phyloP scores from a whole-genome alignment of 768 basidiomycete species.

The Hypholoma sublateritium region DNA sequence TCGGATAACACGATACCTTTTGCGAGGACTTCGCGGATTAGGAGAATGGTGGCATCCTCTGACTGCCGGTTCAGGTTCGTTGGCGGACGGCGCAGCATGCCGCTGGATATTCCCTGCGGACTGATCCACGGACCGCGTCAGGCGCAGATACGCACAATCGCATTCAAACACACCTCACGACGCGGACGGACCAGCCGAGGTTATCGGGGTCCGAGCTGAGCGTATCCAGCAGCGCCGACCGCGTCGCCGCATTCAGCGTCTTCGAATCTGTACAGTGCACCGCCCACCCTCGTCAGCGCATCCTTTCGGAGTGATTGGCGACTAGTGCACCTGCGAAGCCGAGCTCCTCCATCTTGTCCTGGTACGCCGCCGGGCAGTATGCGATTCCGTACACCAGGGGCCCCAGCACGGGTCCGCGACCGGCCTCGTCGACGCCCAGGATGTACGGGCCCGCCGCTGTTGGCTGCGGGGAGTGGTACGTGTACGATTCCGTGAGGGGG shows the following conservation, averaged over 20 bases:
- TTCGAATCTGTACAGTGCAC: constrained; percentile 74
- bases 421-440: constrained; percentile 98
- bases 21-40: constrained; percentile 85
- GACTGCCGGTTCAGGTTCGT: constrained; percentile 87
- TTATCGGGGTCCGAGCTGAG: constrained; percentile 71
- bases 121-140: constrained; percentile 35
- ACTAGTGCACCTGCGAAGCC: constrained; percentile 82
- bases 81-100: constrained; percentile 86
- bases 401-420: constrained; percentile 92
- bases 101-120: constrained; percentile 87
- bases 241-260: constrained; percentile 70
- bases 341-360: constrained; percentile 68
- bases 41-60: constrained; percentile 84
- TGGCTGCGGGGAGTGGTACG: constrained; percentile 73
- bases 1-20: constrained; percentile 79
- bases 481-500: constrained; percentile 69
- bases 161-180: constrained; percentile 52
- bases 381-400: constrained; percentile 96
- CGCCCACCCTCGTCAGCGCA: not conserved
- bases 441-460: constrained; percentile 80
- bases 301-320: not conserved
- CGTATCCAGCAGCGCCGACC: constrained; percentile 62
- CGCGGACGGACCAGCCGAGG: constrained; percentile 81
- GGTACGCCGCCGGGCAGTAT: constrained; percentile 82
- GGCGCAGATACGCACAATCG: not conserved